Percentiles rank a stretch among this genome's conserved stretches.
phyloP scores from a whole-genome alignment of 805 yeast species.

The Saturnispora sanitii region DNA sequence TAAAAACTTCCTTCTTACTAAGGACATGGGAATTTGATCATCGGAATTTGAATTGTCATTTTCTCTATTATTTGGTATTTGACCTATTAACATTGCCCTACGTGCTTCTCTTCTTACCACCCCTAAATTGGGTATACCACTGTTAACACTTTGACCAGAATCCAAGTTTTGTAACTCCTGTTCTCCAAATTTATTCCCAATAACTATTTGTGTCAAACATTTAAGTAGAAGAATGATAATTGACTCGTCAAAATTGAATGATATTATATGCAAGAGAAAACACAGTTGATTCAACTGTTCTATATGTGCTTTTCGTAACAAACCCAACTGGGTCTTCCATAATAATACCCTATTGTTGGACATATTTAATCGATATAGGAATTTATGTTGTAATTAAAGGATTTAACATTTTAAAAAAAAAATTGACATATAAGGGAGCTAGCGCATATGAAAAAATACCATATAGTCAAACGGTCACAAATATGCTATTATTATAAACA shows the following conservation, averaged over 20 bases:
- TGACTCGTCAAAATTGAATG: slow-evolving; percentile 12
- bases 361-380: no score
- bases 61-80: not conserved
- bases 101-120: slow-evolving; percentile 3
- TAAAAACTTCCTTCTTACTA: slow-evolving; percentile 19
- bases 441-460: no score
- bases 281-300: not conserved
- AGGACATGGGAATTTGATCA: slow-evolving; percentile 6
- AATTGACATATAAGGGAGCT: no score
- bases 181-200: slow-evolving; percentile 1
- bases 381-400: no score
- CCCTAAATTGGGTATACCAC: not conserved
- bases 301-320: not conserved
- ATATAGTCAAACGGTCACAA: no score
- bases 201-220: slow-evolving; percentile 2
- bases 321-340: not conserved
- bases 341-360: no score
- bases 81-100: not conserved
- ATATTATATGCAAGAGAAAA: slow-evolving; percentile 8
- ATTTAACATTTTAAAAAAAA: no score
- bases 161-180: not conserved
- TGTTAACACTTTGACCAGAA: not conserved
- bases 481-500: no score
- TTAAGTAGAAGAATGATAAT: slow-evolving; percentile 3
- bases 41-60: not conserved